Conservation (phyloP, 305 asterid species). For the Fraxinus platypoda region DNA sequence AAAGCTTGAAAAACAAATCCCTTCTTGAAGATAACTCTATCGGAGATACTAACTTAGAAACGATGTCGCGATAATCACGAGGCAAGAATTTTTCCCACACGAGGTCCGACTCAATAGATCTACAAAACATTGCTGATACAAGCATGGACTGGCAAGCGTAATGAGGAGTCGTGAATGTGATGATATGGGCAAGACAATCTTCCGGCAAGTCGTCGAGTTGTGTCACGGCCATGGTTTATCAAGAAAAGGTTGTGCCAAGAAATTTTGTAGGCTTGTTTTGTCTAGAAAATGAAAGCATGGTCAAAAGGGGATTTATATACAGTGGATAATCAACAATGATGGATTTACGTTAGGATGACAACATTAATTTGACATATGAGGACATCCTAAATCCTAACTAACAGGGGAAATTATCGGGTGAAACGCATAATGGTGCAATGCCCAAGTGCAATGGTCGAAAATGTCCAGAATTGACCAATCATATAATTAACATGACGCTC, state of each 20-base stretch:
- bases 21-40: slow-evolving; percentile 42
- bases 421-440: background rate
- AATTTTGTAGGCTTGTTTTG: background rate
- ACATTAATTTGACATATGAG: slow-evolving; percentile 32
- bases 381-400: slow-evolving; percentile 7
- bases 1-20: slow-evolving; percentile 52
- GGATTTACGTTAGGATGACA: slow-evolving; percentile 19
- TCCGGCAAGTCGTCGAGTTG: slow-evolving; percentile 46
- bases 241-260: background rate
- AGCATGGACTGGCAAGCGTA: slow-evolving; percentile 43
- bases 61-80: slow-evolving; percentile 46
- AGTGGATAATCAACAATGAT: background rate
- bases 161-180: slow-evolving; percentile 47
- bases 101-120: slow-evolving; percentile 48
- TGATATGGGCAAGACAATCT: slow-evolving; percentile 48
- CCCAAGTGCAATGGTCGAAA: background rate
- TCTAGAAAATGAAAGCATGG: background rate
- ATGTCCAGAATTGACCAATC: background rate
- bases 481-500: no score
- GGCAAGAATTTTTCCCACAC: slow-evolving; percentile 60
- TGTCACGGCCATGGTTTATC: background rate
- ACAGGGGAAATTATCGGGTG: background rate
- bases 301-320: background rate
- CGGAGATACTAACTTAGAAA: slow-evolving; percentile 36
- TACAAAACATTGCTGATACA: slow-evolving; percentile 35